Percentiles rank a stretch among this genome's conserved stretches.
Evolutionary conservation across 345 rosid species (phyloP).

Genomic region (Raphanus sativus): DNA sequence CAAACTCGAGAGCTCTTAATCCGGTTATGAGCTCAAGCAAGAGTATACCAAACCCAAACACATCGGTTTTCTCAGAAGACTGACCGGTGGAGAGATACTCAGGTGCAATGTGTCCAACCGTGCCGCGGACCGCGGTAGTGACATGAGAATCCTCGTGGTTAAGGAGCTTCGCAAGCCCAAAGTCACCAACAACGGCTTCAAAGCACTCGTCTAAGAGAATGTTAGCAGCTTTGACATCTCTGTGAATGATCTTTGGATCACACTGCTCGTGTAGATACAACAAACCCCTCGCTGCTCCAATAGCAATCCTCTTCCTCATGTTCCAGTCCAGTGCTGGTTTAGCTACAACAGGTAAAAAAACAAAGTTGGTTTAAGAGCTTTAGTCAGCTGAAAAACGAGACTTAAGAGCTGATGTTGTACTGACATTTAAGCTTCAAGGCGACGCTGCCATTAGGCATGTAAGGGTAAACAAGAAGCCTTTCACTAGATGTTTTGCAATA

Average conservation of each 20-base stretch:
- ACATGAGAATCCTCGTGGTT: neutral
- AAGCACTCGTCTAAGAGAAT: too few species aligned
- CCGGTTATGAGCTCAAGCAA: too few species aligned
- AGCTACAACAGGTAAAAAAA: slow-evolving; percentile 39
- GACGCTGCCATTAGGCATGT: slow-evolving; percentile 93
- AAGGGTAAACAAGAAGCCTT: slow-evolving; percentile 87
- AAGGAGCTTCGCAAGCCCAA: too few species aligned
- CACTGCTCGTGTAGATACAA: slow-evolving; percentile 44
- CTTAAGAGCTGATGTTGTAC: slow-evolving; percentile 19
- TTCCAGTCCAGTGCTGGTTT: slow-evolving; percentile 90
- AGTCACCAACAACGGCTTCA: too few species aligned
- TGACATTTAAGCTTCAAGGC: slow-evolving; percentile 87
- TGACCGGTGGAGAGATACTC: neutral
- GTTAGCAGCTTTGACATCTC: too few species aligned
- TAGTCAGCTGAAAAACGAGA: neutral
- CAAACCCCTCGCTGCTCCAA: slow-evolving; percentile 92
- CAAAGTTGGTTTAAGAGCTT: too few species aligned
- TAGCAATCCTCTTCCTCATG: slow-evolving; percentile 82
- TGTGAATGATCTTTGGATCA: too few species aligned
- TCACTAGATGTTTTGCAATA: slow-evolving; percentile 71
- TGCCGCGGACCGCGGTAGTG: neutral
- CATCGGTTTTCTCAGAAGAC: neutral
- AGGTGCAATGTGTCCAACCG: neutral
- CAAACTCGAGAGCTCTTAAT: too few species aligned
- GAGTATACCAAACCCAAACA: too few species aligned